Evolutionary conservation across 345 rosid genomes (phyloP).

Genomic region (Sisymbrium altissimum): DNA sequence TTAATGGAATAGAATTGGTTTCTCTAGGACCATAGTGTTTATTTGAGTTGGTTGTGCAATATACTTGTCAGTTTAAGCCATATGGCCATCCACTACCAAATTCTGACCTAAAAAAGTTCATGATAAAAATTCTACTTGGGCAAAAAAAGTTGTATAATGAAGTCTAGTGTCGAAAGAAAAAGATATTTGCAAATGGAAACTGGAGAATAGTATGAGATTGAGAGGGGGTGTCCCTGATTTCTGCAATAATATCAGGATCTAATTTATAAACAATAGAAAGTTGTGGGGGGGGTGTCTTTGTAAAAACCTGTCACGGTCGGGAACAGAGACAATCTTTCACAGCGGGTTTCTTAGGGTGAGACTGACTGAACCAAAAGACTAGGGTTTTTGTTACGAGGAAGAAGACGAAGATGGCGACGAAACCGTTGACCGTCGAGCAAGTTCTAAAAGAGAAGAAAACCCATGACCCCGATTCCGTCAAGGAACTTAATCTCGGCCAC

Average conservation of each 20-base stretch:
- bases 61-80: neutral
- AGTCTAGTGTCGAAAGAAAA: neutral
- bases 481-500: conserved; percentile 57
- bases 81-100: neutral
- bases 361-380: conserved; percentile 5
- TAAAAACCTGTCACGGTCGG: neutral
- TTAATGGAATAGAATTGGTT: neutral
- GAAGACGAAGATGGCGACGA: conserved; percentile 42
- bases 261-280: neutral
- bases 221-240: neutral
- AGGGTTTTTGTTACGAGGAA: conserved; percentile 25
- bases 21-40: neutral
- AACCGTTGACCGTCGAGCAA: conserved; percentile 50
- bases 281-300: neutral
- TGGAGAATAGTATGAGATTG: neutral
- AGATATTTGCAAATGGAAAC: neutral
- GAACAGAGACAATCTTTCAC: neutral
- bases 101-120: neutral
- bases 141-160: neutral
- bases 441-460: conserved; percentile 56
- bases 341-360: neutral
- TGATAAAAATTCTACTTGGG: neutral
- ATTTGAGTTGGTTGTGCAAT: neutral
- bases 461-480: conserved; percentile 47
- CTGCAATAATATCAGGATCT: neutral